phyloP scores from a whole-genome alignment of 2,329 filamentous ascomycete genomes.

The Sporothrix euskadiensis region DNA sequence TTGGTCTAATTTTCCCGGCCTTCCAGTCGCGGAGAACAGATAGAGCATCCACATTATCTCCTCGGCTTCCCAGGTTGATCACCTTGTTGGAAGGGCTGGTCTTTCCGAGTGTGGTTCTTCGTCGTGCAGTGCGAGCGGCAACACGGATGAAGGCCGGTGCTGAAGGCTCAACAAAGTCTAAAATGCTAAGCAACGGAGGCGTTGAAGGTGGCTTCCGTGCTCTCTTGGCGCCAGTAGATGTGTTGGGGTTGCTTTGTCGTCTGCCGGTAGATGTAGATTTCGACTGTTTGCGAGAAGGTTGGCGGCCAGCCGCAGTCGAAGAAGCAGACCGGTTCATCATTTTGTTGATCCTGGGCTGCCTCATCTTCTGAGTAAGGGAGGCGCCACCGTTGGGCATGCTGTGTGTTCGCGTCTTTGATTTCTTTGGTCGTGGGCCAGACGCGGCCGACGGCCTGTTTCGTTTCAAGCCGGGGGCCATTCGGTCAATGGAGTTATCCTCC shows the following conservation, averaged over 20 bases:
- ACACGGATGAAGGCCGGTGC: constrained; percentile 62
- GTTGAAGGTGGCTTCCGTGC: not conserved
- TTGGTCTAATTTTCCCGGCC: constrained; percentile 52
- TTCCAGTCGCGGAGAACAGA: constrained; percentile 58
- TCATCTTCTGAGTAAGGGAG: constrained; percentile 32
- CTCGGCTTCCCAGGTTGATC: constrained; percentile 62
- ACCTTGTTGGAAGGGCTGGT: constrained; percentile 56
- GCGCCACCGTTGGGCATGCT: constrained; percentile 38
- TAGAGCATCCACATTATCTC: constrained; percentile 60
- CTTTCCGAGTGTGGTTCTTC: constrained; percentile 52
- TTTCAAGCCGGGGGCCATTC: constrained; percentile 50
- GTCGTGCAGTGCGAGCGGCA: constrained; percentile 59
- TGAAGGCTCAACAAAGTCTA: constrained; percentile 57
- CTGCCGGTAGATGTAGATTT: not conserved
- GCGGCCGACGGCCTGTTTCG: constrained; percentile 41
- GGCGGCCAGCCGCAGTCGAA: constrained; percentile 54
- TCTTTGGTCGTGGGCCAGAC: constrained; percentile 38
- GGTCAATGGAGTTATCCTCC: constrained; percentile 56
- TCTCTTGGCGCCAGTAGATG: not conserved
- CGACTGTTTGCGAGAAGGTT: constrained; percentile 36
- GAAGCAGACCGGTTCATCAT: constrained; percentile 47
- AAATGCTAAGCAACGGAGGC: constrained; percentile 57
- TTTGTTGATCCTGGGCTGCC: constrained; percentile 41
- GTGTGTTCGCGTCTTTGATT: constrained; percentile 38
- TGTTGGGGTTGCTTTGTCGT: not conserved